Base-by-base conservation (phyloP, 148 eudicot genomes). In the Nepenthes mirabilis region DNA sequence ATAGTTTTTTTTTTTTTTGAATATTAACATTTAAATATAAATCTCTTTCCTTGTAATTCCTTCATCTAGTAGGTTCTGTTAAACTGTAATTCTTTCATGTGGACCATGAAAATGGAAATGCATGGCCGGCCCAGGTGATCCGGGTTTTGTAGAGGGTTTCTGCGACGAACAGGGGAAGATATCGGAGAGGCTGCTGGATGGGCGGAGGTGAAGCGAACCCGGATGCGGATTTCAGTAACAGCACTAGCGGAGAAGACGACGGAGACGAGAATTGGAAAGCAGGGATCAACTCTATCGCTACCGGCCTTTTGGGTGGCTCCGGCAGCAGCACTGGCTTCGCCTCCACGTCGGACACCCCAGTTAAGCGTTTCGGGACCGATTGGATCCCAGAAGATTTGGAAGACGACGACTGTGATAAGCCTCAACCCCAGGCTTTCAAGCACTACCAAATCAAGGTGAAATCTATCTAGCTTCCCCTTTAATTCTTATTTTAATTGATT, bases 361-460 rank as follows among this genome's bases (percentile, higher is more conserved):
- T 35, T n/a, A 71, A 77, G 6, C 71, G 60, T 10, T 0, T 7
- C 62, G 35, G 13, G 9, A 49, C 36, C 52, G 8, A 40, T 8
- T 40, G 6, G 4, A 40, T 8, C 45, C 45, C 45, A 3, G 6
- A 4, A 3, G 6, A 4, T 8, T 40, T 40, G 45, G 45, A 40
- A 40, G 70, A 56, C 34, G 62, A 67, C 43, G 68, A 58, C 56
- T 51, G 9, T 56, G 43, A 64, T 37, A 48, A 62, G 13, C 53
- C n/a, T 37, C 63, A 71, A 43, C 79, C 83, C 47, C 82, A 73
- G 33, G 49, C 61, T 35, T 36, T 74, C 65, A 90, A 84, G 47
- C 95, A 73, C 74, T 90, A 82, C 70, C 95, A 90, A 66, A 70
- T 80, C 57, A 86, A 86, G 97, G 97, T 89, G 14, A 51, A 45